A percentile compares a stretch with the other conserved stretches of the same genome.
phyloP scores from a whole-genome alignment of 2,329 filamentous ascomycete species.

The Clonostachys chloroleuca region DNA sequence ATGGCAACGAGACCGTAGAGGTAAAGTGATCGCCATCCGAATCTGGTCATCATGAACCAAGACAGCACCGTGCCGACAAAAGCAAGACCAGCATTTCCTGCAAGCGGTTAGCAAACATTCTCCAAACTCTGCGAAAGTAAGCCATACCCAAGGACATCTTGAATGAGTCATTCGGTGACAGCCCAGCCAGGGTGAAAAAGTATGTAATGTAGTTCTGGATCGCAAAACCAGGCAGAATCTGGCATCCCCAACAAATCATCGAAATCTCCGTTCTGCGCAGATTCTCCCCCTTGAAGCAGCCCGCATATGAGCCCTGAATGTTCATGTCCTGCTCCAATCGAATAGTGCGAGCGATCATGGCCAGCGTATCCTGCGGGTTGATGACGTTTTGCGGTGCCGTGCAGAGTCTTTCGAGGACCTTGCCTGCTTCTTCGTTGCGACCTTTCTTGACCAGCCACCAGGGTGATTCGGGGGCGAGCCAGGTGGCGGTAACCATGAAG shows the following conservation, averaged over 20 bases:
- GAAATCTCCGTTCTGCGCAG: constrained; percentile 39
- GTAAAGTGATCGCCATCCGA: constrained; percentile 39
- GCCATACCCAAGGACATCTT: constrained; percentile 25
- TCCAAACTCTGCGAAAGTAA: neutral
- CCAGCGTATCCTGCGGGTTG: constrained; percentile 33
- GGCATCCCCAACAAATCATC: constrained; percentile 34
- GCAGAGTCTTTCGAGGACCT: constrained; percentile 27
- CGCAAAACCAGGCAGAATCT: constrained; percentile 29
- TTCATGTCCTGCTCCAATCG: constrained; percentile 35
- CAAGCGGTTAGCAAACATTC: no score
- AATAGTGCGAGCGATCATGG: constrained; percentile 46
- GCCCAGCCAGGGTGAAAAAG: constrained; percentile 29
- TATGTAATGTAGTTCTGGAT: constrained; percentile 31
- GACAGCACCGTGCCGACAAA: constrained; percentile 36
- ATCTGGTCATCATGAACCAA: constrained; percentile 30
- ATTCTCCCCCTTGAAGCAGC: constrained; percentile 42
- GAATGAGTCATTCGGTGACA: constrained; percentile 18
- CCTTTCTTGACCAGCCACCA: constrained; percentile 36
- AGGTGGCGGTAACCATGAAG: constrained; percentile 24
- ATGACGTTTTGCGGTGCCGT: constrained; percentile 13
- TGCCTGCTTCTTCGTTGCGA: constrained; percentile 20
- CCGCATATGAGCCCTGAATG: constrained; percentile 33
- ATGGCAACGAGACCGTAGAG: constrained; percentile 31
- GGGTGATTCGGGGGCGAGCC: constrained; percentile 34
- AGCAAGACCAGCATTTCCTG: constrained; percentile 25